These are phyloP conservation scores for Pleoardoris graminearum DNA, from an alignment of 2,329 filamentous ascomycete genomes.

Conservation along the genomic window DNA sequence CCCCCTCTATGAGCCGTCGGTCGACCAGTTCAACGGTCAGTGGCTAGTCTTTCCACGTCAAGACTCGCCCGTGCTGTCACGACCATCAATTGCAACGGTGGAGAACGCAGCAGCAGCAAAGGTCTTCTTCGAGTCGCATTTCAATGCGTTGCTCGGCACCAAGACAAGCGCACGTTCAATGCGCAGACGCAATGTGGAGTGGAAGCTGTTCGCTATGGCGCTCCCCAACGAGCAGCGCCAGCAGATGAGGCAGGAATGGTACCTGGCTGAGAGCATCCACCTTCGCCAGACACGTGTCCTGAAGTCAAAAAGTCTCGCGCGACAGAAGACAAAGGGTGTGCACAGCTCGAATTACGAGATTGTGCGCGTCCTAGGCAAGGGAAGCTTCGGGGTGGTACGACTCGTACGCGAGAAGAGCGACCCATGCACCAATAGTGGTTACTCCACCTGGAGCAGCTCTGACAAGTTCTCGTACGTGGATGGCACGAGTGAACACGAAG, in stretches of 20 bases:
- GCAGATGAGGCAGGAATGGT: constrained; percentile 62
- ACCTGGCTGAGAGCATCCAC: constrained; percentile 70
- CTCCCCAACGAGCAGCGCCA: constrained; percentile 59
- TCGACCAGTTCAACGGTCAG: constrained; percentile 22
- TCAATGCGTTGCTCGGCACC: constrained; percentile 66
- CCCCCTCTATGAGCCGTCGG: constrained; percentile 16
- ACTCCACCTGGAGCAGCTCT: constrained; percentile 12
- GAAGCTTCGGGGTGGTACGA: constrained; percentile 90
- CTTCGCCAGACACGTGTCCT: constrained; percentile 73
- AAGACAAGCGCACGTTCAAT: constrained; percentile 62
- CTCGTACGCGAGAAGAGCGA: constrained; percentile 71
- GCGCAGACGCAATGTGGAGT: constrained; percentile 65
- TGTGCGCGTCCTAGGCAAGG: constrained; percentile 83
- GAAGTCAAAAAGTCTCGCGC: constrained; percentile 61
- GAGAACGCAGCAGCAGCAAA: constrained; percentile 82
- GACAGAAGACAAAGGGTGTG: constrained; percentile 55
- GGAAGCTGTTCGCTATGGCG: constrained; percentile 63
- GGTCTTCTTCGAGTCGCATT: constrained; percentile 83
- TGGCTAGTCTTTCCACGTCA: constrained; percentile 41
- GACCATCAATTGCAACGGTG: constrained; percentile 62
- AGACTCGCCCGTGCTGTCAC: constrained; percentile 33
- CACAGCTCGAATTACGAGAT: constrained; percentile 72
- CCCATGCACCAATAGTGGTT: constrained; percentile 15
- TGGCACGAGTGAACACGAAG: neutral
- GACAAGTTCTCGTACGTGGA: constrained; percentile 18